These are phyloP conservation scores for Silene conica DNA, from an alignment of 148 eudicot genomes.

Conservation along the genomic window DNA sequence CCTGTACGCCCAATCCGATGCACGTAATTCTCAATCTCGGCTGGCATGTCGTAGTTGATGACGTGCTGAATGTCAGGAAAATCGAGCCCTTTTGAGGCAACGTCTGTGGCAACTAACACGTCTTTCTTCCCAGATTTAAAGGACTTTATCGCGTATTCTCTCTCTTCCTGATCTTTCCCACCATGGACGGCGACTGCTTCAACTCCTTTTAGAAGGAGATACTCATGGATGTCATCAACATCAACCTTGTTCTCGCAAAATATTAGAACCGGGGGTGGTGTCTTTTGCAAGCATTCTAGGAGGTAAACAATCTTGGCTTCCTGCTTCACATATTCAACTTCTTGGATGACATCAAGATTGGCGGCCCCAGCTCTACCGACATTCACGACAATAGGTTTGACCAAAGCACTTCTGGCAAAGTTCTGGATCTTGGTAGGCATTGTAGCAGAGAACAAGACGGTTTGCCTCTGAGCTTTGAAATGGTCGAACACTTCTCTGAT, in stretches of 20 bases:
- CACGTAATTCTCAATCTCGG: constrained; percentile 88
- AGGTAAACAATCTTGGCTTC: constrained; percentile 90
- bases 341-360: constrained; percentile 91
- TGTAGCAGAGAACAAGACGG: constrained; percentile 87
- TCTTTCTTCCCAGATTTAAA: constrained; percentile 78
- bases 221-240: constrained; percentile 91
- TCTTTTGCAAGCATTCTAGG: constrained; percentile 86
- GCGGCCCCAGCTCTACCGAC: constrained; percentile 97
- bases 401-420: constrained; percentile 80
- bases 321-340: constrained; percentile 91
- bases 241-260: constrained; percentile 94
- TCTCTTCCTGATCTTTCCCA: constrained; percentile 89
- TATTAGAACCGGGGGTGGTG: constrained; percentile 87
- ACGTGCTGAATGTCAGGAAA: constrained; percentile 92
- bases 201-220: constrained; percentile 77
- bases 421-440: constrained; percentile 94
- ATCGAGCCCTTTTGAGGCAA: constrained; percentile 93
- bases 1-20: constrained; percentile 93
- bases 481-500: constrained; percentile 89
- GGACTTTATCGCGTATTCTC: constrained; percentile 77
- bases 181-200: constrained; percentile 92
- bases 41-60: constrained; percentile 91
- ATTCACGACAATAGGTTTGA: constrained; percentile 74
- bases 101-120: constrained; percentile 87
- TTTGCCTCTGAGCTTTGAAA: constrained; percentile 88